Base-by-base conservation (phyloP, 148 eudicot species). In the Chenopodium formosanum region DNA sequence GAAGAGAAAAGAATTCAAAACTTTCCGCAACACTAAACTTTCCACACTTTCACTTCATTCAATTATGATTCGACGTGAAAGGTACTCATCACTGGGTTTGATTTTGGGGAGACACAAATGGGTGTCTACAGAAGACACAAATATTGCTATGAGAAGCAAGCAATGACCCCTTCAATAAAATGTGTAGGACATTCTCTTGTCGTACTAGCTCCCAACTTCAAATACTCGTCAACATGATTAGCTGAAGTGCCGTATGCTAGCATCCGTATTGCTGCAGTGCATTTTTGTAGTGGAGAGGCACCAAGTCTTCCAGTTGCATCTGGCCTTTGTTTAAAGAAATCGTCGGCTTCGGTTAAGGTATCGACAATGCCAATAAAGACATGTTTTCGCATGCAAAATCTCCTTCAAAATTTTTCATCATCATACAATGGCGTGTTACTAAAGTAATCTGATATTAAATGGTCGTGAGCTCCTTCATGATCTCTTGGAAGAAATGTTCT, bases 381-480 rank as follows among this genome's bases (percentile, higher is more conserved):
- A 56, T 56, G 4, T 56, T 56, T 14, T 47, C 2, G 1, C 69
- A 65, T 25, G 31, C 16, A 34, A 65, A 65, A 65, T 13, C 34
- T 65, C 69, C 69, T 5, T 5, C 13, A 3, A 23, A 65, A 23
- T 11, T 9, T 23, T 65, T 65, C 4, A 23, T 65, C 69, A 1
- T 27, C 25, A 14, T 65, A 65, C 14, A 65, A 31, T 23, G 69
- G 69, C 0, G 25, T 9, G 25, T 7, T 23, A 65, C 69, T 65
- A 9, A 65, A 25, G 69, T 65, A 65, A 23, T 65, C 69, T 9
- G 3, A 63, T 9, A 63, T 64, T 46, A 77, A 27, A 11, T 31
- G 56, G 40, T 77, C 34, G 19, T 77, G 0, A 34, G 71, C 71
- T 22, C 31, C 79, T 77, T 77, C 56, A 22, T 58, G 79, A 77